Evolutionary conservation across 2,329 filamentous ascomycete genomes (phyloP).

Genomic region (Botrytis squamosa): DNA sequence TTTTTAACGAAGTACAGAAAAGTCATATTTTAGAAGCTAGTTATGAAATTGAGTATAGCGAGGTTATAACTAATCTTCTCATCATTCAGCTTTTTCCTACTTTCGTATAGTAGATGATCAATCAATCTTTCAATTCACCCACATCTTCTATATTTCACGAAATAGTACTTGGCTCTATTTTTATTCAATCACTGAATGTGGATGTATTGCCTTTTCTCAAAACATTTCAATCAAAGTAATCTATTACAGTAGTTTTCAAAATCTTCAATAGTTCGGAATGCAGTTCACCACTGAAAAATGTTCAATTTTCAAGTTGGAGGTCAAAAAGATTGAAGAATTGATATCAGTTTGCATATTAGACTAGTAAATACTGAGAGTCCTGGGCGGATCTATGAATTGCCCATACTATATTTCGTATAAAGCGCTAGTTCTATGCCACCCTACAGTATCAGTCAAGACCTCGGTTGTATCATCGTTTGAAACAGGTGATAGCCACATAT

Average conservation of each 20-base stretch:
- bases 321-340: neutral
- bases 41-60: too few species aligned
- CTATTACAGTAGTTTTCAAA: neutral
- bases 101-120: too few species aligned
- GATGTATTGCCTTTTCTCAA: neutral
- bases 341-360: neutral
- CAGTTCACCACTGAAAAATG: too few species aligned
- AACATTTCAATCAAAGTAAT: neutral
- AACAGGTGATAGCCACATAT: neutral
- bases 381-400: fast-evolving
- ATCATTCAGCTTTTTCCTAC: too few species aligned
- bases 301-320: too few species aligned
- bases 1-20: too few species aligned
- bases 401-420: neutral
- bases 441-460: neutral
- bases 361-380: neutral
- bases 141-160: neutral
- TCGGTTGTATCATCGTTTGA: neutral
- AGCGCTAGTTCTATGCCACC: neutral
- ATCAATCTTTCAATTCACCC: neutral
- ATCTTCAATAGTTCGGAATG: too few species aligned
- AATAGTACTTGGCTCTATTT: neutral
- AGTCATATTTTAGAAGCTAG: too few species aligned
- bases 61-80: too few species aligned
- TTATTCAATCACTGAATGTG: neutral